Evolutionary conservation across 176 grass and related monocot species (phyloP), one percentile per base, ranked within the genome.

Genomic region (Carex parvula): DNA sequence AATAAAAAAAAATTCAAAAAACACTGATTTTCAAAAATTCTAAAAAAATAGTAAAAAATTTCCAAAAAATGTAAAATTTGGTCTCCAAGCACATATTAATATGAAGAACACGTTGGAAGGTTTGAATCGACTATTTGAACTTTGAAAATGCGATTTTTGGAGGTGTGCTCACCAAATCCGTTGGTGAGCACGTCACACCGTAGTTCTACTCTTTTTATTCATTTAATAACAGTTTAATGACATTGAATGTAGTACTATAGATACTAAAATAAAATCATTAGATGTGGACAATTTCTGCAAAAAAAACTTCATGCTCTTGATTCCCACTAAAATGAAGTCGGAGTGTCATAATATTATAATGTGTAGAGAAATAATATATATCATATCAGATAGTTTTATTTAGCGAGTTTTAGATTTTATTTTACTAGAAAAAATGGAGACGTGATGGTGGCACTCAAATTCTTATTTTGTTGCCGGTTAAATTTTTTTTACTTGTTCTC

Each of bases 141-240:
- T n/a, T n/a, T n/a, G n/a, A n/a, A n/a, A n/a, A n/a, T n/a, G n/a
- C n/a, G n/a, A n/a, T n/a, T n/a, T n/a, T n/a, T n/a, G n/a, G n/a
- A n/a, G n/a, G n/a, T n/a, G n/a, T n/a, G n/a, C n/a, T n/a, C n/a
- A n/a, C n/a, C n/a, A n/a, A n/a, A n/a, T n/a, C n/a, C n/a, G n/a
- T n/a, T n/a, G n/a, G n/a, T n/a, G n/a, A n/a, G n/a, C n/a, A n/a
- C n/a, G n/a, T n/a, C n/a, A n/a, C n/a, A n/a, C n/a, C n/a, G n/a
- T n/a, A n/a, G n/a, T n/a, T n/a, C n/a, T n/a, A n/a, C n/a, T n/a
- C n/a, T 39, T 35, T 26, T 62, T 58, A 21, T 8, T 30, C 30
- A 13, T 82, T 58, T 69, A 26, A 26, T n/a, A 64, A 84, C 35
- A 61, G 64, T 12, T 64, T 21, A 74, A 79, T 46, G 2, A 81